Conservation (phyloP, 495 filamentous ascomycete species). For the Xylaria longipes region DNA sequence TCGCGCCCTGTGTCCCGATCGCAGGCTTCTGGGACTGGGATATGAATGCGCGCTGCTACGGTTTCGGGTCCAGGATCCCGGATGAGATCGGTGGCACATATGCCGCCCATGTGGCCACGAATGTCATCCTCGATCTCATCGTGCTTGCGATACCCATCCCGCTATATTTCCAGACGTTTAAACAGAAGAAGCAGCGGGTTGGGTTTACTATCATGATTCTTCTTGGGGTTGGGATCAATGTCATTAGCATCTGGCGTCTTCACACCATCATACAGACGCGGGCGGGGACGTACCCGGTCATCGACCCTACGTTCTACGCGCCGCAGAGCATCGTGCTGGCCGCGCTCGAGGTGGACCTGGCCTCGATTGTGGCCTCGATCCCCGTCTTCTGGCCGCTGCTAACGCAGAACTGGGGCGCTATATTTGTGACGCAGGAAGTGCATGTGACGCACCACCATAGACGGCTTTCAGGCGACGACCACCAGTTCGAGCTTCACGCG, state of each 20-base stretch:
- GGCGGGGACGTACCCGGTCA: slow-evolving; percentile 38
- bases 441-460: slow-evolving; percentile 41
- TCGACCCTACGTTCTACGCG: slow-evolving; percentile 42
- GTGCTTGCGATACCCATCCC: slow-evolving; percentile 40
- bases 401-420: slow-evolving; percentile 28
- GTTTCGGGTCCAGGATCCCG: slow-evolving; percentile 38
- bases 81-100: slow-evolving; percentile 35
- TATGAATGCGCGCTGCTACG: slow-evolving; percentile 31
- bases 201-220: slow-evolving; percentile 36
- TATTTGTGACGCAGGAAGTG: slow-evolving; percentile 42
- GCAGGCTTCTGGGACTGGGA: slow-evolving; percentile 39
- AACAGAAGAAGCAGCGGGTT: slow-evolving; percentile 35
- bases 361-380: slow-evolving; percentile 45
- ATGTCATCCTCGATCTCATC: slow-evolving; percentile 37
- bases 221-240: slow-evolving; percentile 35
- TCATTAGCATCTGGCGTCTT: slow-evolving; percentile 38
- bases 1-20: slow-evolving; percentile 40
- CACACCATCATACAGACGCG: slow-evolving; percentile 35
- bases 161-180: slow-evolving; percentile 35
- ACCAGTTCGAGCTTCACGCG: slow-evolving; percentile 28
- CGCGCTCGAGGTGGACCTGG: slow-evolving; percentile 45
- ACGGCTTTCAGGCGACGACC: slow-evolving; percentile 32
- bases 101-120: slow-evolving; percentile 34
- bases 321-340: slow-evolving; percentile 41
- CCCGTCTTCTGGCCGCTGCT: slow-evolving; percentile 44